These are phyloP conservation scores for Kodamaea lidongshanica DNA, from an alignment of 805 yeast species.

Conservation along the genomic window DNA sequence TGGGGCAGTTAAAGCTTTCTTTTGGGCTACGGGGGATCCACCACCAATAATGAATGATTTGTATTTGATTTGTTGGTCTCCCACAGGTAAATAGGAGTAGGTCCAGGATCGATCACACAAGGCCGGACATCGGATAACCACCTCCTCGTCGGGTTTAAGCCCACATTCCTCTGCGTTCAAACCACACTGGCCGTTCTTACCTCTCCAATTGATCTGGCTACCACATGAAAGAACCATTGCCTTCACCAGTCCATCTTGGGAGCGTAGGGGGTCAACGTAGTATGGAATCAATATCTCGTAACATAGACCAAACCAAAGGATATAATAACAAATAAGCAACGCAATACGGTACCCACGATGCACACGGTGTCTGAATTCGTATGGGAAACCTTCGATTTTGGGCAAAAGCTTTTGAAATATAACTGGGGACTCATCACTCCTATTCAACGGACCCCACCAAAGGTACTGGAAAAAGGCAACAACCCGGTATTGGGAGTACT, in stretches of 20 bases:
- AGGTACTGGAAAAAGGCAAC: too few relatives aligned
- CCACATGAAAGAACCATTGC: slow-evolving; percentile 47
- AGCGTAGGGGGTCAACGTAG: slow-evolving; percentile 27
- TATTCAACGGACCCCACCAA: too few relatives aligned
- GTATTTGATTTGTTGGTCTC: slow-evolving; percentile 61
- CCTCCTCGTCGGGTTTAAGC: slow-evolving; percentile 37
- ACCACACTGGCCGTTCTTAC: slow-evolving; percentile 75
- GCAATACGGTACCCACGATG: slow-evolving; percentile 22
- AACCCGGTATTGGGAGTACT: too few relatives aligned
- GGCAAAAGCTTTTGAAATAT: slow-evolving; percentile 10
- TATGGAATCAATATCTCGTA: slow-evolving; percentile 40
- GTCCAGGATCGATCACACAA: slow-evolving; percentile 75
- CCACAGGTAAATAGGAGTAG: slow-evolving; percentile 70
- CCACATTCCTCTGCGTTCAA: slow-evolving; percentile 56
- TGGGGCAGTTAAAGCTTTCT: slow-evolving; percentile 36
- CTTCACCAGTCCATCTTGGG: slow-evolving; percentile 12
- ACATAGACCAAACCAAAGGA: slow-evolving; percentile 41
- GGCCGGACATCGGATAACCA: slow-evolving; percentile 77
- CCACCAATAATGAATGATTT: slow-evolving; percentile 76
- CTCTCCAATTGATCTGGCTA: slow-evolving; percentile 53
- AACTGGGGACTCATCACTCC: slow-evolving; percentile 10
- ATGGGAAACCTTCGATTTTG: slow-evolving; percentile 42
- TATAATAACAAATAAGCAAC: slow-evolving; percentile 33
- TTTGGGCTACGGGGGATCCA: slow-evolving; percentile 30
- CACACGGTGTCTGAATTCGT: slow-evolving; percentile 22